Evolutionary conservation across 305 asterid species (phyloP).

Genomic region (Fraxinus dipetala): DNA sequence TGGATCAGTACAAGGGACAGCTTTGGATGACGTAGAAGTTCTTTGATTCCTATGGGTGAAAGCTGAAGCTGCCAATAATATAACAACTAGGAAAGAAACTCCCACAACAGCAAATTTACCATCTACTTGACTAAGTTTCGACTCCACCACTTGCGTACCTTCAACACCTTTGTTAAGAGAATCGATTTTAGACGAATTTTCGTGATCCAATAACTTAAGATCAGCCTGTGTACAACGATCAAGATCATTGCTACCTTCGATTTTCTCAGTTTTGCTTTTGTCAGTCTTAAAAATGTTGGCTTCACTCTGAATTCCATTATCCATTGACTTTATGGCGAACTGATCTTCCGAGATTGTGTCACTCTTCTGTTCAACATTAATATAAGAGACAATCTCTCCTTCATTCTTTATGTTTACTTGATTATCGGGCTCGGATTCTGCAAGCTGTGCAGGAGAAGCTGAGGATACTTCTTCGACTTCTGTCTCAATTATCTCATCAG

Average conservation of each 20-base stretch:
- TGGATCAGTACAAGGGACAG: constrained; percentile 10
- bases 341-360: constrained; percentile 5
- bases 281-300: constrained; percentile 16
- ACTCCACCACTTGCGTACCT: constrained; percentile 6
- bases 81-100: constrained; percentile 29
- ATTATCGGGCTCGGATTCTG: background rate
- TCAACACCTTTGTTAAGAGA: background rate
- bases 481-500: constrained; percentile 9
- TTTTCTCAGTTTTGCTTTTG: background rate
- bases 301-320: constrained; percentile 13
- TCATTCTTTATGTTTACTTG: constrained; percentile 21
- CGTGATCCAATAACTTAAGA: constrained; percentile 15
- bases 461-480: constrained; percentile 23
- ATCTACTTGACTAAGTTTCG: constrained; percentile 19
- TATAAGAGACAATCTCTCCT: constrained; percentile 16
- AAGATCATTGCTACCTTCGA: constrained; percentile 7
- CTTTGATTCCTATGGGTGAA: constrained; percentile 21
- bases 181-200: constrained; percentile 9
- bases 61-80: constrained; percentile 34
- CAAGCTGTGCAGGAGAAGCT: background rate
- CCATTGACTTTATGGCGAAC: background rate
- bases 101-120: constrained; percentile 18
- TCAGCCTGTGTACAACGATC: constrained; percentile 14
- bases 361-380: background rate
- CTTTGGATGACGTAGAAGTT: background rate